Base-by-base conservation (phyloP, 805 yeast species). In the Saturnispora sanitii region DNA sequence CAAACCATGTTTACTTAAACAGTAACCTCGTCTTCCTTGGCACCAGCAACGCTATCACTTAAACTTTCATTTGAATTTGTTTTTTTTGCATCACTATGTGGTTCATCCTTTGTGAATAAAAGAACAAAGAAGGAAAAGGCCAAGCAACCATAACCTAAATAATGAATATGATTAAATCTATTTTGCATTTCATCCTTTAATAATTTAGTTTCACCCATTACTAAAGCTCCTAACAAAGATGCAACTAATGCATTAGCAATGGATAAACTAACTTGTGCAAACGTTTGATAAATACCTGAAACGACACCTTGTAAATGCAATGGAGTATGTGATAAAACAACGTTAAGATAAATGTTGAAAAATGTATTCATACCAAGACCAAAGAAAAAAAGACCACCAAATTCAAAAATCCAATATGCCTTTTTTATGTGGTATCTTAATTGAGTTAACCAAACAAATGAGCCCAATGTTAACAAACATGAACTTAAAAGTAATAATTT, bases 311-410 rank as follows among this genome's bases (percentile, higher is more conserved):
- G 53, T 17, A 49, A 35, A 34, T 49, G 50, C 16, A 46, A 16
- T 15, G 53, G 53, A 8, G 52, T 48, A 16, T 30, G 22, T 33
- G 44, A 56, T 29, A 56, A 50, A 7, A 65, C 48, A 4, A 60
- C 53, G 25, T 54, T 60, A 29, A 58, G 40, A 38, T 58, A 66
- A 3, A 62, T 54, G 21, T 62, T 53, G 47, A 61, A 64, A 44
- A 55, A 66, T 2, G 58, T 38, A 30, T 63, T 64, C 1, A 37
- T 43, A 35, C 19, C 49, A 21, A 40, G 42, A 3, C 57, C 56
- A 22, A 33, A 37, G 1, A 55, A 2, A 55, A 43, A 29, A 49
- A 42, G 31, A 40, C 57, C 26, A 49, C 53, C 38, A 55, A 55
- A 43, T 25, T 52, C 53, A 34, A 39, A 53, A 25, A 48, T 55